Evolutionary conservation across 208 protist species (phyloP).

Genomic region (Entamoeba dispar): DNA sequence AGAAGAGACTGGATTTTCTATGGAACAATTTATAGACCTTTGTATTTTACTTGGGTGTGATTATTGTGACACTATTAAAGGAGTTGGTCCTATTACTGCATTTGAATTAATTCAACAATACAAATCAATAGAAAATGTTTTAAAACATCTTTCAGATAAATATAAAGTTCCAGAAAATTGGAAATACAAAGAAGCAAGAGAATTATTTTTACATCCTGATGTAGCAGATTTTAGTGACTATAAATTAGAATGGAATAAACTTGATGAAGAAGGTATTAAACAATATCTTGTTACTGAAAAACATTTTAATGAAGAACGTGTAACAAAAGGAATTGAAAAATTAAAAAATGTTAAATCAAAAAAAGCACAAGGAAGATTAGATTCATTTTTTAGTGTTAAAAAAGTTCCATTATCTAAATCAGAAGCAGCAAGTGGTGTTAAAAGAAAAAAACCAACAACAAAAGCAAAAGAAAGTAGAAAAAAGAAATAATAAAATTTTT

Average conservation of each 20-base stretch:
- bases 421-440: background rate
- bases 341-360: background rate
- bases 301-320: conserved; percentile 57
- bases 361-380: background rate
- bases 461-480: background rate
- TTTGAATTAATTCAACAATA: conserved; percentile 59
- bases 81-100: conserved; percentile 79
- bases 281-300: conserved; percentile 87
- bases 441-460: background rate
- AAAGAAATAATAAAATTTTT: background rate
- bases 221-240: conserved; percentile 25
- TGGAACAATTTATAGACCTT: conserved; percentile 18
- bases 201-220: conserved; percentile 66
- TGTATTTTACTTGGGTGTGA: conserved; percentile 24
- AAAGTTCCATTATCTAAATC: background rate
- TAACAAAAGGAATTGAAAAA: background rate
- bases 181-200: conserved; percentile 54
- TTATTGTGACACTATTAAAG: conserved; percentile 63
- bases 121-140: conserved; percentile 66
- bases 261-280: conserved; percentile 50
- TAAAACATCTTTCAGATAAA: conserved; percentile 51
- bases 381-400: background rate
- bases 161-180: conserved; percentile 45
- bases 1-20: background rate
- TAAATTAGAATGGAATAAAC: conserved; percentile 7